Percentiles rank a stretch among this genome's conserved stretches.
Conservation (phyloP, 73 alveolate species). For the Stentor coeruleus region DNA sequence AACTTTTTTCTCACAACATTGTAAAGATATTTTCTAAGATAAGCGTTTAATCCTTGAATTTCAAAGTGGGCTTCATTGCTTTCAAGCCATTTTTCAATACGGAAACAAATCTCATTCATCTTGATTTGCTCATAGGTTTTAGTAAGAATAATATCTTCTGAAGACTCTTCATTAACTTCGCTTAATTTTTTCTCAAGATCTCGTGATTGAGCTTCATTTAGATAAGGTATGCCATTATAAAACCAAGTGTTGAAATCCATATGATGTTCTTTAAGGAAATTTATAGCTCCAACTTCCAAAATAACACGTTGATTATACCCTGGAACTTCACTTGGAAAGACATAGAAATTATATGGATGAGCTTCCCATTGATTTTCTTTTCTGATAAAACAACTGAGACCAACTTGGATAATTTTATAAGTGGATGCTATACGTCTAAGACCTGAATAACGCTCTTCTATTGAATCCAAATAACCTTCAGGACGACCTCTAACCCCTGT, state of each 20-base stretch:
- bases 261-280: conserved; percentile 10
- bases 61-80: background rate
- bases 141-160: background rate
- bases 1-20: background rate
- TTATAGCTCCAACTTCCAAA: conserved; percentile 5
- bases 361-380: background rate
- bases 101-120: background rate
- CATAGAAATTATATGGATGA: conserved; percentile 10
- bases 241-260: conserved; percentile 25
- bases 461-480: background rate
- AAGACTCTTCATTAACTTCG: background rate
- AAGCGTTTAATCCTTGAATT: conserved; percentile 2
- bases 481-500: conserved; percentile 12
- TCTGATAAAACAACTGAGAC: background rate
- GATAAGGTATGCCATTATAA: conserved; percentile 11
- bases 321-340: conserved; percentile 14
- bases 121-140: background rate
- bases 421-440: background rate
- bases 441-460: background rate
- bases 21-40: conserved; percentile 7
- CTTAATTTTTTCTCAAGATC: background rate
- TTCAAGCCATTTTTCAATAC: background rate
- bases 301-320: background rate
- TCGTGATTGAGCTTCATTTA: background rate
- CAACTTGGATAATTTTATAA: background rate